Base-by-base conservation (phyloP, 2,329 filamentous ascomycete genomes). In the Aspergillus fijiensis region DNA sequence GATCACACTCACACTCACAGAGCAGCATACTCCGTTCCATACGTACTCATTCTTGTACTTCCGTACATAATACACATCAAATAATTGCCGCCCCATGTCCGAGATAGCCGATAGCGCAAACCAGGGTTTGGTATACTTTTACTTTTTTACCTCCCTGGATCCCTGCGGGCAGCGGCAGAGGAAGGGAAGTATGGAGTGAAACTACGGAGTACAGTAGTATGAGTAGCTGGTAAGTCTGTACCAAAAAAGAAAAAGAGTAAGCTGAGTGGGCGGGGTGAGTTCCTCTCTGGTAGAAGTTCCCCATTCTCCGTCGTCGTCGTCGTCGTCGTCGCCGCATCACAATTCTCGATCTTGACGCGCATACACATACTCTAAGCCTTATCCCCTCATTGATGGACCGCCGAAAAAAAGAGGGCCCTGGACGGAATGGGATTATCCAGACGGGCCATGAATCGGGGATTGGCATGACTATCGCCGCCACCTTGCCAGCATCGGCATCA, bases 41-140 rank as follows among this genome's bases (percentile, higher is more conserved):
- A 23, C 31, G 4, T 33, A 33, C 9, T 33, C 7, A 33, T 9
- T 33, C 12, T 16, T 10, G 33, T 35, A 35, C 14, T 12, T 35
- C 14, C 10, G 10, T 14, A 16, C 14, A 35, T 12, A 48, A 35
- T 12, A 48, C 31, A 21, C 35, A 55, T 39, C 55, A 49, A 56
- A 54, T 57, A 56, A 62, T 62, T 64, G 57, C 62, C 59, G 61
- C 49, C 60, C 49, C 60, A 59, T 59, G 54, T 57, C 57, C 50
- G 55, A 51, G 57, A 48, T 21, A 62, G 49, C 58, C 58, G 58
- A 52, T 56, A 58, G 39, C 39, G 39, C 47, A 52, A 51, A 50
- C 60, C 60, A 56, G 52, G 60, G 60, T 56, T 52, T 23, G 23
- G 23, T 23, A 2, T 29, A 21, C 49, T 35, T 16, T 35, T 5